phyloP scores from a whole-genome alignment of 2,329 filamentous ascomycete species.

The Setomelanomma holmii region DNA sequence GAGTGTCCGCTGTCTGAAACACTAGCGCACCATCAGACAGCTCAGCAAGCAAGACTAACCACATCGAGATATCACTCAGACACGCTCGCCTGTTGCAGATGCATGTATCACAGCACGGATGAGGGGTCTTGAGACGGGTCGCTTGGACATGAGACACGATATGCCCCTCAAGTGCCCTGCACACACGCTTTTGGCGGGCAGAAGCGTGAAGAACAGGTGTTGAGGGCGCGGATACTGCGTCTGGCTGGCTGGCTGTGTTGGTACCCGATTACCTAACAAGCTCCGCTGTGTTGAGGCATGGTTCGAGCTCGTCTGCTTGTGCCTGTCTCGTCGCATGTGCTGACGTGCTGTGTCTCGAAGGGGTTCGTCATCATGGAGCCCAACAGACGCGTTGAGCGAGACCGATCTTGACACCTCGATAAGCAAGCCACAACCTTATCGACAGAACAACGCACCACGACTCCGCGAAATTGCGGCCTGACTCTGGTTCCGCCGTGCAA shows the following conservation, averaged over 20 bases:
- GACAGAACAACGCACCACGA: not conserved
- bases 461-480: not conserved
- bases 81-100: slow-evolving; percentile 19
- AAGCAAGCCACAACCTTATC: not conserved
- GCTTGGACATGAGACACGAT: slow-evolving; percentile 21
- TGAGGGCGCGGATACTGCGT: no score
- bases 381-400: not conserved
- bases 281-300: no score
- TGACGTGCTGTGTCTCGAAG: not conserved
- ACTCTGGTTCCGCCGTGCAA: not conserved
- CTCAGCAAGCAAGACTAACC: slow-evolving; percentile 13
- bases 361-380: not conserved
- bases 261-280: not conserved
- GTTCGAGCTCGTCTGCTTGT: not conserved
- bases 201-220: not conserved
- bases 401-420: not conserved
- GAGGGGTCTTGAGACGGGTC: slow-evolving; percentile 20
- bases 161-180: slow-evolving; percentile 11
- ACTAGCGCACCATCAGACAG: slow-evolving; percentile 13
- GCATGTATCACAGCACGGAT: slow-evolving; percentile 12
- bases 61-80: slow-evolving; percentile 2
- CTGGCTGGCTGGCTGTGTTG: not conserved
- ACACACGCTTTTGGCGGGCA: not conserved
- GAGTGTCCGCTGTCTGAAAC: slow-evolving; percentile 18
- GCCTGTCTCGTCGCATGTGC: not conserved